Evolutionary conservation across 2,329 filamentous ascomycete genomes (phyloP).

Genomic region (Fusarium odoratissimum): DNA sequence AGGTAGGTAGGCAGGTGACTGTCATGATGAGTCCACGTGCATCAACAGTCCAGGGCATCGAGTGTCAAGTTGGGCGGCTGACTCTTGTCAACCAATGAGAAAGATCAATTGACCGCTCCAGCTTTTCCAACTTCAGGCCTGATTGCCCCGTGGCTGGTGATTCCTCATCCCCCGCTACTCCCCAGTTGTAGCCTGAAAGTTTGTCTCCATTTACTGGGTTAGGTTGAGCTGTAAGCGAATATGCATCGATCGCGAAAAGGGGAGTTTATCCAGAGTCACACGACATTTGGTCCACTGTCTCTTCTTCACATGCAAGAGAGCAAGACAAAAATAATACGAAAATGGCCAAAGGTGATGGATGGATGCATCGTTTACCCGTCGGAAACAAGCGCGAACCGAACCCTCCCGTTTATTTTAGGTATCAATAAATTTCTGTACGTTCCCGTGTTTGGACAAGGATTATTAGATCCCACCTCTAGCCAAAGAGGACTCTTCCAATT

Average conservation of each 20-base stretch:
- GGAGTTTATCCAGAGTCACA: background rate
- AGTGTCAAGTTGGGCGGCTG: slow-evolving; percentile 25
- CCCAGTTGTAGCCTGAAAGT: slow-evolving; percentile 10
- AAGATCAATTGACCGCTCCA: slow-evolving; percentile 29
- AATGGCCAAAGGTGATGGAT: slow-evolving; percentile 4
- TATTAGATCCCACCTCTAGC: background rate
- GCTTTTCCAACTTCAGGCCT: slow-evolving; percentile 8
- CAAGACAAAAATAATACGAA: slow-evolving; percentile 3
- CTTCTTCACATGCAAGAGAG: slow-evolving; percentile 10
- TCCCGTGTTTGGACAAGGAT: background rate
- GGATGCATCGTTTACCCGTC: background rate
- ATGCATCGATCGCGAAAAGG: background rate
- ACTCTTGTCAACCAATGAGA: slow-evolving; percentile 27
- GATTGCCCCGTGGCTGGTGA: slow-evolving; percentile 10
- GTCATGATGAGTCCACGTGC: slow-evolving; percentile 24
- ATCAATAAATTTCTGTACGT: background rate
- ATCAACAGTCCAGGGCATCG: slow-evolving; percentile 12
- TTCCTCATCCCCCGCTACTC: slow-evolving; percentile 1
- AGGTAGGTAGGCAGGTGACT: slow-evolving; percentile 14
- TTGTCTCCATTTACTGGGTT: background rate
- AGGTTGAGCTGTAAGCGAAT: background rate
- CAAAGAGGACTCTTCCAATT: slow-evolving; percentile 6
- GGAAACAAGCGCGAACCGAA: background rate
- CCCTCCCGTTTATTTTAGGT: background rate
- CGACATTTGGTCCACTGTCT: background rate